Conservation (phyloP, 2,329 filamentous ascomycete genomes). For the Tolypocladium cylindrosporum region DNA sequence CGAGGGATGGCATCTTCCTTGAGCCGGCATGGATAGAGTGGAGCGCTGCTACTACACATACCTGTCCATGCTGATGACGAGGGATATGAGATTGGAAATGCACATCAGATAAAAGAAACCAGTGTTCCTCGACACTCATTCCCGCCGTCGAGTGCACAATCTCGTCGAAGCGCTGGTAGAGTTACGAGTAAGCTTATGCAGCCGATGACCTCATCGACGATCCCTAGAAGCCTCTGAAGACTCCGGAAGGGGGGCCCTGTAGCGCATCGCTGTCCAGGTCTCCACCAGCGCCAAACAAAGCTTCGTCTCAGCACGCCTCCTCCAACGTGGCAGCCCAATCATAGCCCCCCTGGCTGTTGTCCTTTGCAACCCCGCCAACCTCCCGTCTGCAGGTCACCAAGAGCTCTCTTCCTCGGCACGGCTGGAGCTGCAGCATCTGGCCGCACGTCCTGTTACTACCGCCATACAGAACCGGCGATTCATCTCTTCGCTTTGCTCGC, state of each 20-base stretch:
- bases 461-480: neutral
- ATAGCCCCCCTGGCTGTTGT: neutral
- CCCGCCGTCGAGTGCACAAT: neutral
- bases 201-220: neutral
- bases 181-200: neutral
- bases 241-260: neutral
- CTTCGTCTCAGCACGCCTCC: neutral
- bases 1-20: neutral
- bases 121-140: neutral
- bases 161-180: neutral
- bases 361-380: slow-evolving; percentile 1
- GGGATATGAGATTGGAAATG: neutral
- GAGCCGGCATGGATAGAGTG: neutral
- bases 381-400: slow-evolving; percentile 1
- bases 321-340: neutral
- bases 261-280: neutral
- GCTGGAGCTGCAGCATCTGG: neutral
- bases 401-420: neutral
- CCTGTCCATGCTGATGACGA: neutral
- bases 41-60: neutral
- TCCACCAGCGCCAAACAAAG: neutral
- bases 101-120: neutral
- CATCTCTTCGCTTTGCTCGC: neutral
- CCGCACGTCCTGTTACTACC: neutral
- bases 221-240: neutral